Percentiles rank a stretch among this genome's conserved stretches.
These are phyloP conservation scores for Gossypium anomalum DNA, from an alignment of 345 rosid genomes.

Conservation along the genomic window DNA sequence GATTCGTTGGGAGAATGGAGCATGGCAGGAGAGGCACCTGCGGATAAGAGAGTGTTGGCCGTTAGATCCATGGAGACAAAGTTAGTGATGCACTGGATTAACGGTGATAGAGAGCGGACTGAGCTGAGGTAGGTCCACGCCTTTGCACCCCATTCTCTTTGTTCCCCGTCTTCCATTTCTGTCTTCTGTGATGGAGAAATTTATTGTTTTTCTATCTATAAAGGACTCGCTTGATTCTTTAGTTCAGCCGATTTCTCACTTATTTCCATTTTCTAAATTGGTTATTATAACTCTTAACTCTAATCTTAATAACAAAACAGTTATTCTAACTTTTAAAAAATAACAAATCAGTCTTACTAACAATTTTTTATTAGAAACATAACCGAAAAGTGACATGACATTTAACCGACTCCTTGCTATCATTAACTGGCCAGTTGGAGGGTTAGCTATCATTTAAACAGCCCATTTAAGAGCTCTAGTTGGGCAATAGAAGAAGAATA, in stretches of 20 bases:
- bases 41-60: conserved; percentile 80
- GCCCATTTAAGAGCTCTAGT: too few relatives aligned
- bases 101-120: conserved; percentile 53
- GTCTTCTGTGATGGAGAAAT: neutral
- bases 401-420: too few relatives aligned
- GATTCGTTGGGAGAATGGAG: conserved; percentile 61
- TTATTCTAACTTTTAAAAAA: fast-evolving
- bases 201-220: too few relatives aligned
- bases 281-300: too few relatives aligned
- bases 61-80: conserved; percentile 86
- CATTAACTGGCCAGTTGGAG: too few relatives aligned
- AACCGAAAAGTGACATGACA: too few relatives aligned
- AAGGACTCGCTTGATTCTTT: too few relatives aligned
- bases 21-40: conserved; percentile 96
- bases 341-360: fast-evolving
- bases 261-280: too few relatives aligned
- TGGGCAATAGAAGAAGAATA: too few relatives aligned
- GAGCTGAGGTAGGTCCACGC: conserved; percentile 42
- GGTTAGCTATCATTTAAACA: too few relatives aligned
- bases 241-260: too few relatives aligned
- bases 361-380: fast-evolving
- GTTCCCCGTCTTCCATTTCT: conserved; percentile 7
- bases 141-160: conserved; percentile 29
- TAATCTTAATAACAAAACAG: too few relatives aligned
- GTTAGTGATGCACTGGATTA: conserved; percentile 92